These are phyloP conservation scores for Leucocoprinus birnbaumii DNA, from an alignment of 768 basidiomycete genomes.

Conservation along the genomic window DNA sequence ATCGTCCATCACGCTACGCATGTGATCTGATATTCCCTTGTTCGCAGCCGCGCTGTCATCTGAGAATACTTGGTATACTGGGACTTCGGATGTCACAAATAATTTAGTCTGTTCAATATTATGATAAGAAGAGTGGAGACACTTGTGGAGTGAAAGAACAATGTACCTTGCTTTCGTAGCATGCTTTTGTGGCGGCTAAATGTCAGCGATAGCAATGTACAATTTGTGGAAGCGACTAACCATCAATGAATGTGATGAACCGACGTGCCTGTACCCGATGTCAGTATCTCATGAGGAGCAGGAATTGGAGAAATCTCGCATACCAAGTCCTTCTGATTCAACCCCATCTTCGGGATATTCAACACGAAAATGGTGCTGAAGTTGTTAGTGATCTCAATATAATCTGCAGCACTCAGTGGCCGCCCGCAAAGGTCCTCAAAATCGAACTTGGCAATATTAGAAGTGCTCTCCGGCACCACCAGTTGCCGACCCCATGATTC, in stretches of 20 bases:
- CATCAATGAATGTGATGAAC: constrained; percentile 98
- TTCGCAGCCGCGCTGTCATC: constrained; percentile 48
- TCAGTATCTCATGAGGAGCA: not conserved
- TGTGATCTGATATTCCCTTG: constrained; percentile 66
- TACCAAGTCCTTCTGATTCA: constrained; percentile 85
- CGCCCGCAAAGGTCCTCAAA: constrained; percentile 87
- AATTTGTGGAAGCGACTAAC: constrained; percentile 30
- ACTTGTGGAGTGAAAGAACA: not conserved
- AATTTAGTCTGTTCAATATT: constrained; percentile 66
- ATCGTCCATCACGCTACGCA: constrained; percentile 94
- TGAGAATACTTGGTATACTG: constrained; percentile 87
- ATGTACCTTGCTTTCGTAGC: constrained; percentile 84
- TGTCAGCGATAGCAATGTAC: not conserved
- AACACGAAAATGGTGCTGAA: constrained; percentile 88
- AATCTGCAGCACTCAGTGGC: constrained; percentile 93
- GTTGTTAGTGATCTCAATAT: constrained; percentile 85
- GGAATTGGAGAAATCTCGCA: constrained; percentile 12
- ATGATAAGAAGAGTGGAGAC: not conserved
- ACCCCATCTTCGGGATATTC: constrained; percentile 85
- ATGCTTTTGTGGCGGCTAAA: constrained; percentile 47
- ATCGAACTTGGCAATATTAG: constrained; percentile 77
- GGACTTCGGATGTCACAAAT: constrained; percentile 90
- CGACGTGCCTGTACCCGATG: constrained; percentile 68
- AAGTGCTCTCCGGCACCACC: constrained; percentile 75
- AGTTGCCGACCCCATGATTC: constrained; percentile 91